These are phyloP conservation scores for Primulina huaijiensis DNA, from an alignment of 257 asterid species.

Conservation along the genomic window DNA sequence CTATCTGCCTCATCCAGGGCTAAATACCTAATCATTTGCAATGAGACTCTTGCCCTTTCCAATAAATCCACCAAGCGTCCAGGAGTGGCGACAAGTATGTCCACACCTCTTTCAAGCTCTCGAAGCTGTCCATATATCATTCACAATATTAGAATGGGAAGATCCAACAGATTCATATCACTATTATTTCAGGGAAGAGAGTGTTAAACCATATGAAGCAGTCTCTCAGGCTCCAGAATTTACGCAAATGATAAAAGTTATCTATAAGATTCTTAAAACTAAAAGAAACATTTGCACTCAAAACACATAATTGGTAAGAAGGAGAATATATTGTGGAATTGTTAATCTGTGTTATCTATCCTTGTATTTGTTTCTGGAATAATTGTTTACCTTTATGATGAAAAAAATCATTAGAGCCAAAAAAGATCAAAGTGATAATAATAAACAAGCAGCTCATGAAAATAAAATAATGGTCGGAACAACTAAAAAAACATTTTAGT, in stretches of 20 bases:
- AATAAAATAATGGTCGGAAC: background rate
- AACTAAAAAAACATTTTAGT: no score
- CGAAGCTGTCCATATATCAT: constrained; percentile 60
- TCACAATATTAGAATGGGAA: constrained; percentile 6
- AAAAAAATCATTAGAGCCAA: no score
- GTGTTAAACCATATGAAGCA: background rate
- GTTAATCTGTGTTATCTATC: background rate
- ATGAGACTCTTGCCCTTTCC: constrained; percentile 92
- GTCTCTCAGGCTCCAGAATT: background rate
- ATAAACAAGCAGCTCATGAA: no score
- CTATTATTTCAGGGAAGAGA: background rate
- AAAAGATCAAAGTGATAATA: no score
- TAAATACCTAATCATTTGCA: constrained; percentile 75
- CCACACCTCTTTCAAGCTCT: constrained; percentile 90
- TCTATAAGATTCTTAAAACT: background rate
- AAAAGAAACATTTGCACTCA: background rate
- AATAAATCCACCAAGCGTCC: constrained; percentile 91
- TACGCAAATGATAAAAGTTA: background rate
- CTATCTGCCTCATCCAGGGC: constrained; percentile 98
- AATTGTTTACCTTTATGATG: no score
- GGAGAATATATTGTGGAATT: background rate
- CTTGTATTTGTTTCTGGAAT: background rate
- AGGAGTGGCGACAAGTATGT: constrained; percentile 94
- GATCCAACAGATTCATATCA: constrained; percentile 5
- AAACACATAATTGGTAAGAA: background rate